Evolutionary conservation across 2,329 filamentous ascomycete genomes (phyloP).

Genomic region (Graphilbum sp.): DNA sequence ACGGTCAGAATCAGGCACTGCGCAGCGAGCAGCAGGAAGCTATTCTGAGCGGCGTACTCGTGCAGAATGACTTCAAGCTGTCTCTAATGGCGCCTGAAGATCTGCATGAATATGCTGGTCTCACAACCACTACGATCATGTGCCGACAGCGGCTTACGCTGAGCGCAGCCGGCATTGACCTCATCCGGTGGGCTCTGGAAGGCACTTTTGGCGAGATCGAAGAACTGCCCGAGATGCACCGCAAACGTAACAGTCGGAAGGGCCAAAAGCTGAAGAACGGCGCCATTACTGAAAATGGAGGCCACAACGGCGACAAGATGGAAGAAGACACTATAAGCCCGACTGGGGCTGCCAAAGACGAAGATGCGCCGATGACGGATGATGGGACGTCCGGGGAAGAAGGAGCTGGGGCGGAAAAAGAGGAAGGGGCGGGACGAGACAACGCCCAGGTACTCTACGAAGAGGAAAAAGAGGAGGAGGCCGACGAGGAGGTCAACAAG

Average conservation of each 20-base stretch:
- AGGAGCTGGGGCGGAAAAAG: conserved; percentile 19
- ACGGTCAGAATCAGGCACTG: conserved; percentile 7
- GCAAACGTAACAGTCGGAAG: conserved; percentile 17
- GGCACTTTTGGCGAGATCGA: conserved; percentile 85
- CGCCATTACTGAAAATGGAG: not conserved
- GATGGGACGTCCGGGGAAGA: too few relatives aligned
- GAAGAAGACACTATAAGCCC: conserved; percentile 12
- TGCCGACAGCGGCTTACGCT: conserved; percentile 85
- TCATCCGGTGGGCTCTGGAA: conserved; percentile 88
- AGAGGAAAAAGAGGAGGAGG: conserved; percentile 13
- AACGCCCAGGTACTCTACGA: conserved; percentile 8
- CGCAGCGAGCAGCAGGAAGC: conserved; percentile 9
- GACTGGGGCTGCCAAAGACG: conserved; percentile 13
- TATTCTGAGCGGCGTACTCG: conserved; percentile 76
- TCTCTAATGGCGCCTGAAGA: conserved; percentile 95
- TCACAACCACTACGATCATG: conserved; percentile 85
- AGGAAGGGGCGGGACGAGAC: conserved; percentile 14
- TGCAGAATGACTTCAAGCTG: conserved; percentile 96
- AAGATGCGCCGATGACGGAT: conserved; percentile 13
- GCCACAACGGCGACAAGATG: not conserved
- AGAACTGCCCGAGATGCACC: conserved; percentile 39
- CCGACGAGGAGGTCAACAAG: conserved; percentile 50
- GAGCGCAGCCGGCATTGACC: conserved; percentile 72
- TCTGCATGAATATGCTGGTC: conserved; percentile 85
- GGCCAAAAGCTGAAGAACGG: conserved; percentile 15